Conservation (phyloP, 441 rosid genomes). For the Erodium moschatum region DNA sequence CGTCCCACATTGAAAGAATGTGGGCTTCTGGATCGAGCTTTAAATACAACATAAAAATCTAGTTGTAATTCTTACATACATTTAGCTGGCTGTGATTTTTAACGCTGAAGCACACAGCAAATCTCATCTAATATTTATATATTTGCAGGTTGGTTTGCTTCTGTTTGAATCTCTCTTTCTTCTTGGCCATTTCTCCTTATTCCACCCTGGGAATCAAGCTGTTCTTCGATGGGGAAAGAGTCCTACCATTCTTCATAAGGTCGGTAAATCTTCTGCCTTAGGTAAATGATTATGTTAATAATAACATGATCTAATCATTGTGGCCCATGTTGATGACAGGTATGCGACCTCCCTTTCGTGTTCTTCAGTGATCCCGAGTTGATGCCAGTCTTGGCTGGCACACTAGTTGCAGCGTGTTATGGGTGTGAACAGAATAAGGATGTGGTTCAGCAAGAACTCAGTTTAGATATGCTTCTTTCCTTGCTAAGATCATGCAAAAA, state of each 20-base stretch:
- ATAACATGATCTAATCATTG: constrained; percentile 23
- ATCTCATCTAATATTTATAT: neutral
- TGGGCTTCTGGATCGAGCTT: no score
- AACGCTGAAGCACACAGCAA: neutral
- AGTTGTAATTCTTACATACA: neutral
- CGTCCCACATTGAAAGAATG: no score
- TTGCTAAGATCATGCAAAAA: constrained; percentile 56
- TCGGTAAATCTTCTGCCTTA: constrained; percentile 22
- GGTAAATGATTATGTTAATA: neutral
- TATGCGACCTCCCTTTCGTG: constrained; percentile 70
- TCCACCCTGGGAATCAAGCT: constrained; percentile 66
- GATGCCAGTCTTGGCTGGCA: constrained; percentile 63
- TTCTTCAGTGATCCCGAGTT: constrained; percentile 67
- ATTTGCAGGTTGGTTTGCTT: constrained; percentile 54
- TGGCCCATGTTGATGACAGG: constrained; percentile 32
- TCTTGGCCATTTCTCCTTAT: constrained; percentile 62
- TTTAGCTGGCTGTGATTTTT: neutral
- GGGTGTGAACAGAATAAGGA: constrained; percentile 63
- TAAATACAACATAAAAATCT: neutral
- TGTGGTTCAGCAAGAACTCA: constrained; percentile 63
- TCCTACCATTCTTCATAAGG: constrained; percentile 83
- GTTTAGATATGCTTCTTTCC: constrained; percentile 64
- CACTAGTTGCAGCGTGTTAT: constrained; percentile 58
- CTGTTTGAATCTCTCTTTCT: constrained; percentile 60
- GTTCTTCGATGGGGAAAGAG: constrained; percentile 80